These are phyloP conservation scores for Crithidia acanthocephali DNA, from an alignment of 208 protist species.

Conservation along the genomic window DNA sequence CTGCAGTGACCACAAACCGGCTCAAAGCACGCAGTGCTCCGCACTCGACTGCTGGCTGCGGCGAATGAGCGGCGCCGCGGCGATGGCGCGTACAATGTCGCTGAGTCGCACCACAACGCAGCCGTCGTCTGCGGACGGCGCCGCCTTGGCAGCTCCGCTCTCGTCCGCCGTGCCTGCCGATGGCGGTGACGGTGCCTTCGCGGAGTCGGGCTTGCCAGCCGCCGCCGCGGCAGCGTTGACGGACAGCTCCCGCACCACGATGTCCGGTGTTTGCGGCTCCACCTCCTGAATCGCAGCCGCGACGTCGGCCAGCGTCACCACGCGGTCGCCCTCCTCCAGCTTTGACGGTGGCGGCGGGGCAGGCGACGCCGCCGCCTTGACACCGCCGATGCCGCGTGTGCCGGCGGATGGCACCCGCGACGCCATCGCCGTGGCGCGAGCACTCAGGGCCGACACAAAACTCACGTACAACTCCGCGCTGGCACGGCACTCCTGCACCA, in stretches of 20 bases:
- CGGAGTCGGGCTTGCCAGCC: conserved; percentile 3
- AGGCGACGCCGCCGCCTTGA: neutral
- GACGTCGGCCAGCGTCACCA: conserved; percentile 56
- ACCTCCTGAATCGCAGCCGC: conserved; percentile 51
- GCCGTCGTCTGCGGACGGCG: conserved; percentile 12
- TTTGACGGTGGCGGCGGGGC: neutral
- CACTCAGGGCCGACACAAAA: conserved; percentile 58
- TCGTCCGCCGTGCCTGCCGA: neutral
- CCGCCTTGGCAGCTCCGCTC: neutral
- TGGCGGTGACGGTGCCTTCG: neutral
- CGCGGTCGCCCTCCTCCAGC: conserved; percentile 28
- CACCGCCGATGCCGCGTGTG: neutral
- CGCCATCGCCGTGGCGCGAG: conserved; percentile 23
- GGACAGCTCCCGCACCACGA: conserved; percentile 71
- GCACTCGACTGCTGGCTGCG: conserved; percentile 34
- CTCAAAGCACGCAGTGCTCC: conserved; percentile 41
- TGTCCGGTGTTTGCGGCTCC: conserved; percentile 70
- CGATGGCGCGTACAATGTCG: conserved; percentile 64
- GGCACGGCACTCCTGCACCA: conserved; percentile 69
- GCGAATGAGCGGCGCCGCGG: conserved; percentile 62
- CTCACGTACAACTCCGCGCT: conserved; percentile 58
- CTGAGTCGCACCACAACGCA: conserved; percentile 45
- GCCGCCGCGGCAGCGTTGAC: conserved; percentile 41
- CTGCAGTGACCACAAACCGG: too few species aligned
- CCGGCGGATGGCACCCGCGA: neutral